Evolutionary conservation across 345 rosid species (phyloP), one percentile per base, ranked within the genome.

Genomic region (Brassica carinata): DNA sequence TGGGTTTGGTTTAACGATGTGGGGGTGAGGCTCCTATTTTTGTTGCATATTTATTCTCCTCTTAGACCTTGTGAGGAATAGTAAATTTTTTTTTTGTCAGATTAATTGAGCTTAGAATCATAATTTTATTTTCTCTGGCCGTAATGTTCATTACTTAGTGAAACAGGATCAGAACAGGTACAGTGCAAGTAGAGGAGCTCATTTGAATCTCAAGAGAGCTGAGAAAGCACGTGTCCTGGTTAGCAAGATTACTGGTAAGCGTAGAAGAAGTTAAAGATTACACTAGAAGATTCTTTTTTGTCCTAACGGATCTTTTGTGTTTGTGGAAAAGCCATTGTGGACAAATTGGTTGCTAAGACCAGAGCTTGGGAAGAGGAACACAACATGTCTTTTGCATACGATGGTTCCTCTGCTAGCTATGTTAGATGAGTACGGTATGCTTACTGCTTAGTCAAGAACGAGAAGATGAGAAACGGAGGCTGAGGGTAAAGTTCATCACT

Each of bases 381-480:
- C 23, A 27, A 27, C 72, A 69, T 85, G 69, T 85, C 90, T 6
- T 96, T 91, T 76, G 83, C 94, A 30, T 94, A 94, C 67, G 99
- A 96, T 76, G 97, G 97, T 96, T 82, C 97, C 98, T 59, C 90
- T 96, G 55, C 90, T 96, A 61, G 98, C 99, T 67, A 96, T 94
- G 99, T 85, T 94, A 40, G 98, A 96, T 74, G 99, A 96, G 86
- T 96, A 96, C 62, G 96, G 97, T 77, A 88, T 96, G 99, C 94
- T 27, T 27, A 27, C 30, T 27, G 30, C 30, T 94, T 82, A 87
- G 97, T 85, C 97, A 91, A 71, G 99, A 96, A 87, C 87, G 98
- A 78, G 99, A 96, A 85, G 98, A 96, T 80, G 98, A 96, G 86
- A 94, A 92, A 81, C 83, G 91, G 43, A 90, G 93, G 80, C 76